Evolutionary conservation across 148 eudicot species (phyloP).

Genomic region (Chenopodium album): DNA sequence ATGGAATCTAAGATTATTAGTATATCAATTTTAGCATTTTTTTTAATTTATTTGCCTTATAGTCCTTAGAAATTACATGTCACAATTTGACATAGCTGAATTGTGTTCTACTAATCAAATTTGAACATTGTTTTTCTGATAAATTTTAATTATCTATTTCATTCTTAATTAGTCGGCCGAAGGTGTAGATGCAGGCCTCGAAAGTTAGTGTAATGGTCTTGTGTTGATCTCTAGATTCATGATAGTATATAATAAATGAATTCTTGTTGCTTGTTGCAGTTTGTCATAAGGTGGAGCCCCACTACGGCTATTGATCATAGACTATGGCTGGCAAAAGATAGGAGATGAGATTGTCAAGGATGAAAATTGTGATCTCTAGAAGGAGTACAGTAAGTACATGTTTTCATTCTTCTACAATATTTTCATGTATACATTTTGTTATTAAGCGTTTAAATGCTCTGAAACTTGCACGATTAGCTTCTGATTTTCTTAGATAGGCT

Average conservation of each 20-base stretch:
- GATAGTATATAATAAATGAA: not conserved
- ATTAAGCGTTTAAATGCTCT: not conserved
- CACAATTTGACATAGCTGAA: too few relatives aligned
- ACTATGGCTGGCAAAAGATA: constrained; percentile 97
- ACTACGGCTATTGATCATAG: constrained; percentile 85
- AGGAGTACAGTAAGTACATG: constrained; percentile 83
- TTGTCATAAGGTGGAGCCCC: constrained; percentile 77
- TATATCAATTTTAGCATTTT: too few relatives aligned
- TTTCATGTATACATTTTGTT: not conserved
- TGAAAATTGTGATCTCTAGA: constrained; percentile 67
- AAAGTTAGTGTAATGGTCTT: constrained; percentile 38
- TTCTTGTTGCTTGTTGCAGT: constrained; percentile 37
- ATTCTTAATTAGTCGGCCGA: constrained; percentile 38
- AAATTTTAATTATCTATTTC: too few relatives aligned
- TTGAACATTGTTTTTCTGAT: too few relatives aligned
- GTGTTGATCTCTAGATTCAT: not conserved
- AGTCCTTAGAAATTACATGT: too few relatives aligned
- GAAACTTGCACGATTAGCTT: not conserved
- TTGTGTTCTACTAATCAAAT: too few relatives aligned
- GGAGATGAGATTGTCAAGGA: constrained; percentile 56
- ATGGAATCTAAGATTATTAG: too few relatives aligned
- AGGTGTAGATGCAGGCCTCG: constrained; percentile 87
- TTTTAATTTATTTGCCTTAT: too few relatives aligned
- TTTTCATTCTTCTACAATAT: not conserved
- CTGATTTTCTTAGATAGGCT: not conserved